Conservation (phyloP, 495 filamentous ascomycete genomes). For the Cercophora samala region DNA sequence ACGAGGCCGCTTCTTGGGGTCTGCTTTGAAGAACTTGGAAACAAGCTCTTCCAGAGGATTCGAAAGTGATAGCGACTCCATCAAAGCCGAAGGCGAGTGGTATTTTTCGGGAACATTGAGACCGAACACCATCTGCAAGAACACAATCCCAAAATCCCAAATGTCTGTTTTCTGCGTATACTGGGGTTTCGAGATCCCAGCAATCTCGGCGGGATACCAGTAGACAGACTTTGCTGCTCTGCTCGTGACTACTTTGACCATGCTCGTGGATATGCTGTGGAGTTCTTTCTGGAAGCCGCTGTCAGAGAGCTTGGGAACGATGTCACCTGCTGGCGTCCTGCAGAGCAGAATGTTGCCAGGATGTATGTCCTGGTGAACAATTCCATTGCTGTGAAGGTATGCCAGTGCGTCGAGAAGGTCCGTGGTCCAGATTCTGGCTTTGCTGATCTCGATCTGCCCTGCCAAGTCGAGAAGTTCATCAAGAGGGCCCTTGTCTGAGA, state of each 20-base stretch:
- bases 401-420: constrained; percentile 88
- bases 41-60: constrained; percentile 74
- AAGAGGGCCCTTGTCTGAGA: constrained; percentile 77
- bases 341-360: constrained; percentile 71
- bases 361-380: constrained; percentile 77
- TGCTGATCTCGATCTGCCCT: constrained; percentile 65
- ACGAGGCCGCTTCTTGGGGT: constrained; percentile 78
- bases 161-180: constrained; percentile 82
- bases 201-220: constrained; percentile 80
- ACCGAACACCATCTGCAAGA: constrained; percentile 94
- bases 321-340: constrained; percentile 53
- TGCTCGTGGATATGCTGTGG: constrained; percentile 52
- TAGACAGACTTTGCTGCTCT: constrained; percentile 67
- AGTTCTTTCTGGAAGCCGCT: constrained; percentile 63
- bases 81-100: constrained; percentile 67
- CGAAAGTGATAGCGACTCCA: constrained; percentile 61
- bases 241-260: constrained; percentile 42
- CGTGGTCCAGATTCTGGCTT: constrained; percentile 78
- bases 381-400: constrained; percentile 76
- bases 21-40: constrained; percentile 73
- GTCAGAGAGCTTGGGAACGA: constrained; percentile 65
- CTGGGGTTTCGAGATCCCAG: constrained; percentile 54
- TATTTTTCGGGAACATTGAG: constrained; percentile 70
- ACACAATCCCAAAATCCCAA: constrained; percentile 87
- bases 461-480: constrained; percentile 76